Base-by-base conservation (phyloP, 2,329 filamentous ascomycete genomes). In the Ceratocystis lukuohia region DNA sequence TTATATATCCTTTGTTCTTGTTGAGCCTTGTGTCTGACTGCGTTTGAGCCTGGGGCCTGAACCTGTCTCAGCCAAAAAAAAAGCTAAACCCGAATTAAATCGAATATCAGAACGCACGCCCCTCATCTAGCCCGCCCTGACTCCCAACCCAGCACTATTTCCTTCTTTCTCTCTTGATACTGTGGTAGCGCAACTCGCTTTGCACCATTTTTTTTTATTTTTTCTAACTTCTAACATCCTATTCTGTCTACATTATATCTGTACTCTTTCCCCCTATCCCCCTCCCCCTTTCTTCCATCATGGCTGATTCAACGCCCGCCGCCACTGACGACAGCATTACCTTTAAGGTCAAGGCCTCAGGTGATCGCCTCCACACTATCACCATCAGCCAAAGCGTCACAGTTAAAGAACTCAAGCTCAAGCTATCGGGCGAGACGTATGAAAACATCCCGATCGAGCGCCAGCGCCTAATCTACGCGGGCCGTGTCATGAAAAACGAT, bases 331-430 rank as follows among this genome's bases (percentile, higher is more conserved):
- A 92, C 72, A 28, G 22, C 53, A 79, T 99, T 78, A 96, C 89
- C 75, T 97, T 99, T 84, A 94, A 91, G 79, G 87, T 99, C 77
- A 99, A 97, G 80, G 89, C 90, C n/a, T 92, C 91, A n/a, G 88
- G 87, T 72, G 92, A 96, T 74, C 86, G 84, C 74, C 91, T 88
- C 76, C 92, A 91, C 74, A 86, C 84, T 64, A 80, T 99, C 74
- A 95, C 91, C 66, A 86, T 97, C 73, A 77, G 88, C 67, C 82
- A 88, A 70, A 83, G 84, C 45, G 89, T 88, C 62, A 88, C 88
- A 6, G 88, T 97, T 56, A 81, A 84, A 67, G 91, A 96, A 69
- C 83, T 99, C 71, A 99, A 99, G 82, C 84, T 83, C 69, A 96
- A 93, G 80, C 86, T 99, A 48, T 84, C 92, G 4, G 83, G 84